Conservation (phyloP, 148 eudicot species). For the Cornus kousa region DNA sequence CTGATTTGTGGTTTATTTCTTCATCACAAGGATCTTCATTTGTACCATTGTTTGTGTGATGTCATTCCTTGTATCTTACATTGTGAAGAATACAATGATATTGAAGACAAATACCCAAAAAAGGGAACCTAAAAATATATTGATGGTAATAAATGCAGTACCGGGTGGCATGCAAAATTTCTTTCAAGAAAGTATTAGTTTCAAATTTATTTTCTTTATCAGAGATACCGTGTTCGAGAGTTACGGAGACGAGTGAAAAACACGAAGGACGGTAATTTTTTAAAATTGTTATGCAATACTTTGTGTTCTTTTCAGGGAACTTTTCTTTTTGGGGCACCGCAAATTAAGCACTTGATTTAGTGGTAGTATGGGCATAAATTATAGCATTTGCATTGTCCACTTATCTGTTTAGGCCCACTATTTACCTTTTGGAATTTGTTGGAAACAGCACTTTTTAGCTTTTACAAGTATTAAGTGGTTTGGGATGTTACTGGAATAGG, state of each 20-base stretch:
- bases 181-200: not conserved
- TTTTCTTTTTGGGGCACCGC: no score
- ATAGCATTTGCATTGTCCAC: no score
- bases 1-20: not conserved
- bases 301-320: no score
- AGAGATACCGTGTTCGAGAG: not conserved
- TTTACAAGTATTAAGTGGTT: not conserved
- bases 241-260: not conserved
- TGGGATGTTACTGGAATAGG: not conserved
- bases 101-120: no score
- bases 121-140: no score
- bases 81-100: not conserved
- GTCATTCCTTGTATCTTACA: not conserved
- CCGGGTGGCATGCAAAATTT: not conserved
- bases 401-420: not conserved
- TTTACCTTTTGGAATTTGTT: not conserved
- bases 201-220: not conserved
- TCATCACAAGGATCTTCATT: not conserved
- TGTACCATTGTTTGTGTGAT: not conserved
- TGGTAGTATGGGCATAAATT: no score
- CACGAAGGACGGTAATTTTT: not conserved
- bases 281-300: not conserved
- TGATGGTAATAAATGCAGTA: not conserved
- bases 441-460: not conserved
- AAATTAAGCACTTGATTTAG: no score